Percentiles rank a stretch among this genome's conserved stretches.
phyloP scores from a whole-genome alignment of 2,329 filamentous ascomycete genomes.

The Epichloe hybrida region DNA sequence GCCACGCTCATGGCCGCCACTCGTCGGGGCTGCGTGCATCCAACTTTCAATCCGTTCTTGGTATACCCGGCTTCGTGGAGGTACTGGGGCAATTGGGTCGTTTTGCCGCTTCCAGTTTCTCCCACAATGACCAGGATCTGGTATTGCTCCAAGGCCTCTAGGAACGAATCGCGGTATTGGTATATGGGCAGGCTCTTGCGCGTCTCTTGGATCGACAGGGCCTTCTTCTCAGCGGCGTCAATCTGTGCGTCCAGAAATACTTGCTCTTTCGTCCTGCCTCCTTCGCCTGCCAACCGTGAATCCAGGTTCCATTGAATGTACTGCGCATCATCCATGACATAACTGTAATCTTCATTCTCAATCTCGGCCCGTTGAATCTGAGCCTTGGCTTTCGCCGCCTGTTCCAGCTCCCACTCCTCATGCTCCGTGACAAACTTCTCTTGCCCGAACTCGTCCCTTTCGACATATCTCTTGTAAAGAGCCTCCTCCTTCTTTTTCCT shows the following conservation, averaged over 20 bases:
- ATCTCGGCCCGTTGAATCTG: constrained; percentile 66
- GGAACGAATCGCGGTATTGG: constrained; percentile 69
- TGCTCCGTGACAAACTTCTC: constrained; percentile 88
- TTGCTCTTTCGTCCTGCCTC: constrained; percentile 62
- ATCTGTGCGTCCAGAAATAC: constrained; percentile 66
- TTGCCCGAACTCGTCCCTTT: constrained; percentile 73
- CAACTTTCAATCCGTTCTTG: constrained; percentile 70
- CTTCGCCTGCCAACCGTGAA: constrained; percentile 56
- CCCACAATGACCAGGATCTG: constrained; percentile 87
- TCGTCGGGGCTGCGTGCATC: constrained; percentile 85
- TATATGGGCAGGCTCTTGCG: constrained; percentile 85
- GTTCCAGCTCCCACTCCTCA: constrained; percentile 90
- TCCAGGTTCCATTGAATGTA: constrained; percentile 77
- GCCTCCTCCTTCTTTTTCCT: constrained; percentile 77
- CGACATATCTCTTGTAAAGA: constrained; percentile 80
- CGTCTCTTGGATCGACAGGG: constrained; percentile 79
- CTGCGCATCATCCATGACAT: constrained; percentile 81
- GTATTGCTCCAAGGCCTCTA: constrained; percentile 73
- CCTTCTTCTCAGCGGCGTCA: constrained; percentile 78
- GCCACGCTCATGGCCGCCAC: constrained; percentile 97
- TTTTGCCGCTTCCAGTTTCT: constrained; percentile 91
- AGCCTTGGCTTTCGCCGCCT: constrained; percentile 73
- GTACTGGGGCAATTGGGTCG: constrained; percentile 89
- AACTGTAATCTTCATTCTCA: constrained; percentile 77
- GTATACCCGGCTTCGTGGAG: constrained; percentile 85